Conservation (phyloP, 108 stramenopile species). For the Nitzschia inconspicua region DNA sequence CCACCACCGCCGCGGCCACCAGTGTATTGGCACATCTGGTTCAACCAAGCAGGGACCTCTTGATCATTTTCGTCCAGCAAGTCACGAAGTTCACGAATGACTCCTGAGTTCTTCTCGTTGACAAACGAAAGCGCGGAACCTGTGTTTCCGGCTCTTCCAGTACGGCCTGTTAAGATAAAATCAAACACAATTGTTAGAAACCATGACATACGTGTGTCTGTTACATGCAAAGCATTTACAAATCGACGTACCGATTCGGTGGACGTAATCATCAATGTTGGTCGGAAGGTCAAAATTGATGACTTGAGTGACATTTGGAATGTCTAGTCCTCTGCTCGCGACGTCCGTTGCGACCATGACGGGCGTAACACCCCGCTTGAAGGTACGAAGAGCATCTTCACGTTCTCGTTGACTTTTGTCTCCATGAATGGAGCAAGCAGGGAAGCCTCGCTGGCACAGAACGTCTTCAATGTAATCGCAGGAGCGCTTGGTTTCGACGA, state of each 20-base stretch:
- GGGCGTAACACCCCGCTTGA: slow-evolving; percentile 73
- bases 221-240: too few relatives aligned
- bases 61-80: slow-evolving; percentile 87
- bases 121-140: slow-evolving; percentile 92
- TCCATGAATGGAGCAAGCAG: slow-evolving; percentile 94
- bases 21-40: slow-evolving; percentile 63
- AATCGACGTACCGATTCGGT: too few relatives aligned
- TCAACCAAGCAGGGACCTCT: slow-evolving; percentile 79
- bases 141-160: slow-evolving; percentile 97
- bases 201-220: too few relatives aligned
- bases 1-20: slow-evolving; percentile 54
- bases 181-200: too few relatives aligned
- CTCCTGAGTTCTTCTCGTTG: slow-evolving; percentile 82
- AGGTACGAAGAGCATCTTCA: slow-evolving; percentile 83
- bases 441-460: slow-evolving; percentile 63
- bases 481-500: slow-evolving; percentile 96
- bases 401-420: slow-evolving; percentile 96
- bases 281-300: slow-evolving; percentile 95
- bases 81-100: slow-evolving; percentile 75
- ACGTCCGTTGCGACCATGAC: slow-evolving; percentile 96
- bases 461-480: slow-evolving; percentile 94
- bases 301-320: slow-evolving; percentile 96
- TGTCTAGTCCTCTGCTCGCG: slow-evolving; percentile 96
- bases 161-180: too few relatives aligned
- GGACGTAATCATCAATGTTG: slow-evolving; percentile 96